phyloP scores from a whole-genome alignment of 495 filamentous ascomycete species.

The Penicillium turbatum region DNA sequence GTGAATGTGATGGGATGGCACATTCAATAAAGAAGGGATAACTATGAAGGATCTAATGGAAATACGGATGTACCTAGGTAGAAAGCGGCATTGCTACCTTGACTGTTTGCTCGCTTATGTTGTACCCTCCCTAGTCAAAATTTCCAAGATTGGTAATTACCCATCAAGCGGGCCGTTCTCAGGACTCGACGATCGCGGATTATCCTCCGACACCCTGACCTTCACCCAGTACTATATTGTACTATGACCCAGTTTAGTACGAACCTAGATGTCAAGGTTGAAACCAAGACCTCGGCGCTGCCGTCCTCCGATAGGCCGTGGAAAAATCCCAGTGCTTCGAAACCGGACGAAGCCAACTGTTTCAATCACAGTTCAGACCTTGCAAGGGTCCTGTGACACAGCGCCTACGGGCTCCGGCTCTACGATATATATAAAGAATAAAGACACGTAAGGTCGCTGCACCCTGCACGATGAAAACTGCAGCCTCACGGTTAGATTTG shows the following conservation, averaged over 20 bases:
- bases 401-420: not conserved
- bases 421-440: not conserved
- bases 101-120: not conserved
- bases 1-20: not conserved
- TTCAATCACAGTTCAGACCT: constrained; percentile 4
- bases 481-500: constrained; percentile 9
- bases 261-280: constrained; percentile 6
- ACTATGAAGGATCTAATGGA: not conserved
- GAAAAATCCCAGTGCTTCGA: constrained; percentile 12
- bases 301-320: constrained; percentile 17
- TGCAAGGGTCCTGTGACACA: constrained; percentile 15
- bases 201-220: constrained; percentile 1
- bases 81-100: not conserved
- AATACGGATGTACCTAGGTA: not conserved
- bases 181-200: constrained; percentile 6
- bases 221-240: too few species aligned
- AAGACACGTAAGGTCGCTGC: constrained; percentile 3
- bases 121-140: not conserved
- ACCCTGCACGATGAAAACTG: constrained; percentile 10
- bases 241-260: not conserved
- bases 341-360: constrained; percentile 7
- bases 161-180: not conserved
- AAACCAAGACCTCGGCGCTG: constrained; percentile 13
- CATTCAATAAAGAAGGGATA: not conserved
- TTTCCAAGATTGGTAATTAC: not conserved